Evolutionary conservation across 192 early-diverging fungal genomes (phyloP).

Genomic region (Dissophora ornata): DNA sequence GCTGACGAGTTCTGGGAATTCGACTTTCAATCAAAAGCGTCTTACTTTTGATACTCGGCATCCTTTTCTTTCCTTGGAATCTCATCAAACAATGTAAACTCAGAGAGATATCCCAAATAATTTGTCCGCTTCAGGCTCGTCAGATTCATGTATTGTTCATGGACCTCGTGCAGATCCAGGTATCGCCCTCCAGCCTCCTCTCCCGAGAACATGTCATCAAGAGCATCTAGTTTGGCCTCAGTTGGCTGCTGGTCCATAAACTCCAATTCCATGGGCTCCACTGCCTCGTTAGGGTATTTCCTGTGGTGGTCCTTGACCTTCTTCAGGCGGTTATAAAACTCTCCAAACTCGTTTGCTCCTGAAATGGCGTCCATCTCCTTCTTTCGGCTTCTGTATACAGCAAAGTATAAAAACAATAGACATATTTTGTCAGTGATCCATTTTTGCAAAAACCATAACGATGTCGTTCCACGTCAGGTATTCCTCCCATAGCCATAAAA

Average conservation of each 20-base stretch:
- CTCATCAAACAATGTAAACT: conserved; percentile 71
- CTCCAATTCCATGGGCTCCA: conserved; percentile 85
- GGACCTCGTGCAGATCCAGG: conserved; percentile 85
- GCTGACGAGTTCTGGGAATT: too few species aligned
- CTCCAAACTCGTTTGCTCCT: conserved; percentile 75
- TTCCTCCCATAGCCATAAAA: too few species aligned
- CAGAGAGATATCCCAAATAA: conserved; percentile 76
- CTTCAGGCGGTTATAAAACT: conserved; percentile 89
- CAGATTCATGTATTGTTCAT: conserved; percentile 88
- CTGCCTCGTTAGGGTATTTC: conserved; percentile 77
- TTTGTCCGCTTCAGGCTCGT: conserved; percentile 67
- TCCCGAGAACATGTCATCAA: conserved; percentile 93
- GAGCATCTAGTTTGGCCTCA: conserved; percentile 56
- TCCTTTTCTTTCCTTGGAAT: conserved; percentile 70
- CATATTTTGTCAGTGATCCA: too few species aligned
- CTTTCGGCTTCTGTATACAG: conserved; percentile 63
- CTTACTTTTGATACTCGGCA: conserved; percentile 68
- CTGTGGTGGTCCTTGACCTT: conserved; percentile 85
- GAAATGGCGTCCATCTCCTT: conserved; percentile 79
- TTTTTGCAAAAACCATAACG: too few species aligned
- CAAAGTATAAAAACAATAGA: not conserved
- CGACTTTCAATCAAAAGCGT: too few species aligned
- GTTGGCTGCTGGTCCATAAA: conserved; percentile 69
- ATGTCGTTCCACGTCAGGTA: too few species aligned
- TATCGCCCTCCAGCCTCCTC: conserved; percentile 89